Evolutionary conservation across 2,329 filamentous ascomycete species (phyloP).

Genomic region (Diaporthe helianthi): DNA sequence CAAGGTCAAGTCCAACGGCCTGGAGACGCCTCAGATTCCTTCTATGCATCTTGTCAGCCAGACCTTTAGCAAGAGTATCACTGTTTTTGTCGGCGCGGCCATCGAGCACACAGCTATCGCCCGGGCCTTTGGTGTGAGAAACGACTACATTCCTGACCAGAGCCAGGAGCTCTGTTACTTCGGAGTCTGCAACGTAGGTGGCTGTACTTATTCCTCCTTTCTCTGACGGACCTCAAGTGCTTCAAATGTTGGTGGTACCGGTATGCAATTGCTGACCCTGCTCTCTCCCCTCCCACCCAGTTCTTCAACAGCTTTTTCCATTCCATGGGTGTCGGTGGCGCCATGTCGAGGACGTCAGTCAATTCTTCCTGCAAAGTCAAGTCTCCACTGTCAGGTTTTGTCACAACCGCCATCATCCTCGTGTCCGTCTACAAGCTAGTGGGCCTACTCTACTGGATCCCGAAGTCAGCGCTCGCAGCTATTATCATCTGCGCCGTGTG

Average conservation of each 20-base stretch:
- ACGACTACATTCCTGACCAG: conserved; percentile 68
- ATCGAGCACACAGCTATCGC: conserved; percentile 71
- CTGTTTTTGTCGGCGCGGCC: conserved; percentile 66
- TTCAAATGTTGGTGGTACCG: too few relatives aligned
- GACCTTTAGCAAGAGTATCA: conserved; percentile 61
- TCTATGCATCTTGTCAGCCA: conserved; percentile 56
- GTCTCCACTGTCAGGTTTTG: conserved; percentile 65
- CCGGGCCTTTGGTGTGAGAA: conserved; percentile 67
- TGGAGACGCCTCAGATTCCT: conserved; percentile 58
- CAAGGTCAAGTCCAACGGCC: conserved; percentile 62
- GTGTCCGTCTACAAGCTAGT: conserved; percentile 68
- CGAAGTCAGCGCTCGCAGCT: conserved; percentile 68
- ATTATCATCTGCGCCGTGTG: conserved; percentile 73
- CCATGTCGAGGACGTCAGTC: conserved; percentile 72
- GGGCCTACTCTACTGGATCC: conserved; percentile 71
- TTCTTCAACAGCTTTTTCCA: conserved; percentile 71
- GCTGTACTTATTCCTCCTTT: too few relatives aligned
- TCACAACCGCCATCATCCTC: conserved; percentile 68
- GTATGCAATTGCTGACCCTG: background rate
- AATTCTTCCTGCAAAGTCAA: conserved; percentile 70
- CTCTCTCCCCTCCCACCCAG: background rate
- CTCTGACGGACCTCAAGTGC: too few relatives aligned
- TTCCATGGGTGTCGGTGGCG: conserved; percentile 68
- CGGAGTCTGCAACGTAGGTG: conserved; percentile 58
- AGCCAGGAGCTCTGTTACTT: conserved; percentile 72